Evolutionary conservation across 1,284 basidiomycete species (phyloP).

Genomic region (Puccinia polysora): DNA sequence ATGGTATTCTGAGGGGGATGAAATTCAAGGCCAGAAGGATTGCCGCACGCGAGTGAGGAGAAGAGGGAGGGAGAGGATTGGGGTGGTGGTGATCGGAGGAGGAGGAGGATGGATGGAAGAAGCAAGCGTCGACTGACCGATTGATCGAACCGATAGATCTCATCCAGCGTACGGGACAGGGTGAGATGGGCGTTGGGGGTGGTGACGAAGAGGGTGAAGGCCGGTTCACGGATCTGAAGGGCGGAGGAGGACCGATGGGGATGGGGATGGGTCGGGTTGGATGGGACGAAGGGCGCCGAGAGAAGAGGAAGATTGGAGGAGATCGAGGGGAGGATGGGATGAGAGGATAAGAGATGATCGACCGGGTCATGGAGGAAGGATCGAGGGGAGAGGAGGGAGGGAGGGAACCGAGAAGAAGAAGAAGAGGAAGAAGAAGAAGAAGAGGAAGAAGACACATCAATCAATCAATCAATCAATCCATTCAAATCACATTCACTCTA

Average conservation of each 20-base stretch:
- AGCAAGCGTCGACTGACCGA: constrained; percentile 6
- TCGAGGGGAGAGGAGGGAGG: no score
- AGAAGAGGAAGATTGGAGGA: neutral
- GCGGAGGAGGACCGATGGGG: no score
- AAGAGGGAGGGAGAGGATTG: no score
- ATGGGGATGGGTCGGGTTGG: no score
- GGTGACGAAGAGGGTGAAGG: constrained; percentile 31
- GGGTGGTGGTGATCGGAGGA: neutral
- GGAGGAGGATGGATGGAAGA: neutral
- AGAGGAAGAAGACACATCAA: neutral
- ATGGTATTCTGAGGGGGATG: no score
- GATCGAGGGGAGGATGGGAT: no score
- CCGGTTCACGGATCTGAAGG: constrained; percentile 20
- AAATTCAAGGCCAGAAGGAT: no score
- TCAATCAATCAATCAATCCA: no score
- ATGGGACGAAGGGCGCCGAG: neutral
- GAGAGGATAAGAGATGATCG: no score
- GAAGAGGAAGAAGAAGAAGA: neutral
- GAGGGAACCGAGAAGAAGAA: neutral
- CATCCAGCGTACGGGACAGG: constrained; percentile 17
- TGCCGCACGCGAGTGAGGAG: no score
- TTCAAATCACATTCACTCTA: no score
- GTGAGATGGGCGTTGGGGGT: constrained; percentile 34
- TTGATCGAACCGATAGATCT: constrained; percentile 15
- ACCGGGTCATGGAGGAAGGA: no score